Base-by-base conservation (phyloP, 169 alveolate species). In the Plasmodium blacklocki region DNA sequence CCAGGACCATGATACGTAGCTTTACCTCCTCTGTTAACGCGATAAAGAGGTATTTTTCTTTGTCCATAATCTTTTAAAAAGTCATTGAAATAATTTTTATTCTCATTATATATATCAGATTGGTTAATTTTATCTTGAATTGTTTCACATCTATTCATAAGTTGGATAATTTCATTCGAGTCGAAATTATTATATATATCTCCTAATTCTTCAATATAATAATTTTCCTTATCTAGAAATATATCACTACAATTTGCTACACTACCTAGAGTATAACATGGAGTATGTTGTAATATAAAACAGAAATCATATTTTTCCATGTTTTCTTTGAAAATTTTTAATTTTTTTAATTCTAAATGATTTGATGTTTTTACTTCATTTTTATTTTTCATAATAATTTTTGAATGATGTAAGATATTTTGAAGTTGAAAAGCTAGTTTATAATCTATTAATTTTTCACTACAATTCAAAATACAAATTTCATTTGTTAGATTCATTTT, bases 1-100 rank as follows among this genome's bases (percentile, higher is more conserved):
- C 95, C 95, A 4, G 95, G 95, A 15, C 94, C 95, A 74, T 93
- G 95, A 21, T 56, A 90, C 7, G 95, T 93, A 68, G 88, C 93
- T 73, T 93, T 88, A 2, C 95, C 95, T 19, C 95, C 95, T 43
- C 95, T 63, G 78, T 93, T 93, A 19, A 90, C 89, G 23, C 94
- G 93, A 73, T 74, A 92, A 15, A 92, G 76, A 11, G 88, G 88
- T 43, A 76, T 73, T 47, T 60, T 71, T 32, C 43, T 70, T 49
- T 67, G n/a, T 11, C 52, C 54, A 29, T 12, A n/a, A 75, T 67
- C 58, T n/a, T 74, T 18, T 72, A 47, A 45, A 56, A 70, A 56
- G 2, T 19, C 39, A 7, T 59, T 54, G 52, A 63, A 59, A 74
- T 76, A 70, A 54, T 74, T 58, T 74, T 60, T 74, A 39, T 75